These are phyloP conservation scores for Megacollybia marginata DNA, from an alignment of 768 basidiomycete genomes.

Conservation along the genomic window DNA sequence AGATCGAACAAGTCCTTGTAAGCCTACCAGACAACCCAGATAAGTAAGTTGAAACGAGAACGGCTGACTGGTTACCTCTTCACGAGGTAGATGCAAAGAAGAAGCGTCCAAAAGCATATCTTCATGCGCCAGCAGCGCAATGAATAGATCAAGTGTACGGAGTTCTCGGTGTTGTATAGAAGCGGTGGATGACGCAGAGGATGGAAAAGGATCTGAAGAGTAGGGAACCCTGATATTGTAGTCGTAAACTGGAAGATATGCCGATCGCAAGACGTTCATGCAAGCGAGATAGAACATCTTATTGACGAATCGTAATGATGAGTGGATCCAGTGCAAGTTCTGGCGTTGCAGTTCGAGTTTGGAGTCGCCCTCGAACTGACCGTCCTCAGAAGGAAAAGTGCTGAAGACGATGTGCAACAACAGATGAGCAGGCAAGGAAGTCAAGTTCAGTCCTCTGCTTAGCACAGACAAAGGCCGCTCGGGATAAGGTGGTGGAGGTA, in stretches of 20 bases:
- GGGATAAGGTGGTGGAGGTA: no score
- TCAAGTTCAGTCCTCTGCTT: no score
- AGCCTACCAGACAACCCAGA: no score
- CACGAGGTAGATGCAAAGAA: conserved; percentile 65
- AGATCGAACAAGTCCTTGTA: conserved; percentile 30
- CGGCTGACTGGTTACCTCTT: conserved; percentile 69
- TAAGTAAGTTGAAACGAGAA: conserved; percentile 14
- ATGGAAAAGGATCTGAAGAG: conserved; percentile 57
- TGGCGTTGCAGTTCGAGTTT: conserved; percentile 49
- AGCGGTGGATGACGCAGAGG: conserved; percentile 9
- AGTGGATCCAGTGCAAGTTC: conserved; percentile 64
- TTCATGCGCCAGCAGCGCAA: conserved; percentile 70
- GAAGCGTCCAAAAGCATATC: conserved; percentile 72
- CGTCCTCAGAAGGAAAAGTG: conserved; percentile 42
- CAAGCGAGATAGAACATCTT: conserved; percentile 65
- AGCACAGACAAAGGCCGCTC: no score
- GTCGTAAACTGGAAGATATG: conserved; percentile 61
- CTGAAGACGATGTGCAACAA: conserved; percentile 62
- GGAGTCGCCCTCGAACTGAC: conserved; percentile 23
- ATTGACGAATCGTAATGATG: conserved; percentile 56
- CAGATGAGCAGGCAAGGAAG: conserved; percentile 46
- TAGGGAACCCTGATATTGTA: conserved; percentile 59
- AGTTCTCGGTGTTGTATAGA: conserved; percentile 63
- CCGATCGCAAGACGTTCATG: conserved; percentile 75
- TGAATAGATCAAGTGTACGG: conserved; percentile 65